Evolutionary conservation across 768 basidiomycete genomes (phyloP), one percentile per base, ranked within the genome.

Genomic region (Suillus brevipes): DNA sequence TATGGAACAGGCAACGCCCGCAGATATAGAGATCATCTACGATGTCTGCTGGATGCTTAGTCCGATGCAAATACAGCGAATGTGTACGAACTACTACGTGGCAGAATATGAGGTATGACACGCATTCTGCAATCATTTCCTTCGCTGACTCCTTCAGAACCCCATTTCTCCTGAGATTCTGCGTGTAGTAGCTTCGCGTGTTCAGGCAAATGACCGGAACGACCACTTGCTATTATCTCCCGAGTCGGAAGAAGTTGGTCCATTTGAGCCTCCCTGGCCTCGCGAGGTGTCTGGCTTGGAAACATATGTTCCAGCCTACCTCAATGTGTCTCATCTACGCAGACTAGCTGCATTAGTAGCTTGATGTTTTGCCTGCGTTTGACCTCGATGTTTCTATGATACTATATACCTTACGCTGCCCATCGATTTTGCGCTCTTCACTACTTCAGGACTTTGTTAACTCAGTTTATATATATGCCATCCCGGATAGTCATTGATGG

Each of bases 21-120:
- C 91, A 28, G 97, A 99, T 74, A 97, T 99, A 67, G 96, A 99
- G 79, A 99, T 99, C 72, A 97, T 99, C 71, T 99, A 97, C 76
- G 94, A 96, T 73, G 97, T 99, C 66, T 99, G 97, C 83, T 99
- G 97, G 97, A 99, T 99, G 91, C 83, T 99, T 53, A 98, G 95
- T 68, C 97, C 97, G 2, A 96, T 96, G 79, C 97, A 99, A 78
- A 99, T 99, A 69, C 97, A 99, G 81, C 91, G 97, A 75, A 95
- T 99, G 89, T 98, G 97, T 78, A 94, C 93, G 65, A 97, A 97
- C 77, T 98, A 99, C 80, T 98, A 97, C 74, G 96, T 97, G 66
- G 97, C 97, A 55, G 97, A 99, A 79, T 99, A 99, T 76, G 97
- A 99, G 87, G 95, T 94, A 70, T 52, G 71, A 61, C 49, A 34